Evolutionary conservation across 768 basidiomycete genomes (phyloP).

Genomic region (Lyophyllum atratum): DNA sequence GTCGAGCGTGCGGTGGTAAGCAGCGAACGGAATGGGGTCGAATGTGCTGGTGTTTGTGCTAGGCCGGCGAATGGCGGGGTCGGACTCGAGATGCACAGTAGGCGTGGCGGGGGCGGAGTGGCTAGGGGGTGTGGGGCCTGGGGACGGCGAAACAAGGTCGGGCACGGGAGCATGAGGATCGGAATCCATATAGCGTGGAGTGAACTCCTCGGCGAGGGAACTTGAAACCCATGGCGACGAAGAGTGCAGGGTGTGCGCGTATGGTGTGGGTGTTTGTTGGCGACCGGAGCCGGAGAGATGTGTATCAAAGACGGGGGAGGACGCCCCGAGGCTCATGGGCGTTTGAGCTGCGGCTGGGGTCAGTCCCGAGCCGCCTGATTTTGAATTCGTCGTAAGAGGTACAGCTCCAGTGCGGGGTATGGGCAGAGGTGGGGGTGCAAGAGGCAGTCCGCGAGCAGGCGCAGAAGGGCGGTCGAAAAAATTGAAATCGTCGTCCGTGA

Average conservation of each 20-base stretch:
- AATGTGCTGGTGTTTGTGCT: slow-evolving; percentile 37
- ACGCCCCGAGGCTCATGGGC: background rate
- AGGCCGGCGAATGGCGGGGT: slow-evolving; percentile 24
- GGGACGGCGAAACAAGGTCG: slow-evolving; percentile 52
- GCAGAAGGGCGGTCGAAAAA: slow-evolving; percentile 73
- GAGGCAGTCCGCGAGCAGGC: slow-evolving; percentile 10
- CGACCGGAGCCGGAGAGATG: background rate
- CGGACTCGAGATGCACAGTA: slow-evolving; percentile 45
- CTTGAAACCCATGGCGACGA: slow-evolving; percentile 11
- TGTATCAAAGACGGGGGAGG: slow-evolving; percentile 5
- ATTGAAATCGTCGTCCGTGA: slow-evolving; percentile 89
- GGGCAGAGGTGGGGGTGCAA: slow-evolving; percentile 3
- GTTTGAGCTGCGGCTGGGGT: slow-evolving; percentile 34
- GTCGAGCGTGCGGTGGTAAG: slow-evolving; percentile 62
- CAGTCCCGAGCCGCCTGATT: slow-evolving; percentile 8
- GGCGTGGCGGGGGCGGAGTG: slow-evolving; percentile 56
- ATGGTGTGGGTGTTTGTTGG: background rate
- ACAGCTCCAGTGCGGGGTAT: background rate
- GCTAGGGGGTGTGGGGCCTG: slow-evolving; percentile 48
- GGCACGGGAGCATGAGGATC: slow-evolving; percentile 30
- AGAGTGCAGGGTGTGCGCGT: slow-evolving; percentile 1
- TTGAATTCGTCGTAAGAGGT: background rate
- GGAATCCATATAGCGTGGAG: slow-evolving; percentile 21
- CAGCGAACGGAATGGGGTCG: slow-evolving; percentile 75
- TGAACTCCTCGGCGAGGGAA: background rate